Conservation (phyloP, 192 early-diverging fungal species). For the Backusella morwellensis region DNA sequence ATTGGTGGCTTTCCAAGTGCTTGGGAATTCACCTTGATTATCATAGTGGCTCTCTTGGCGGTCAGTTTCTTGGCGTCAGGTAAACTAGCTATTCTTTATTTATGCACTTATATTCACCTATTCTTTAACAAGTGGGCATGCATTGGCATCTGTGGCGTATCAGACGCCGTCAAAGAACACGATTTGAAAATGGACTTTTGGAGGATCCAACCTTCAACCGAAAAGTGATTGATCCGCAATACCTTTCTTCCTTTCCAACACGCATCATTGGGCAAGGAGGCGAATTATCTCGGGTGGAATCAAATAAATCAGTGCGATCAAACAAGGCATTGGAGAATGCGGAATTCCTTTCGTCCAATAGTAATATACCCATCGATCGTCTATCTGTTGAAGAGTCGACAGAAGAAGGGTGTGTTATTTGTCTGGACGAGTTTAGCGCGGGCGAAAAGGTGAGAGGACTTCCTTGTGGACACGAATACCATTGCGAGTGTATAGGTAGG, state of each 20-base stretch:
- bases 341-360: conserved; percentile 16
- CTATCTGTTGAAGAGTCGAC: background rate
- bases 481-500: conserved; percentile 59
- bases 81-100: conserved; percentile 16
- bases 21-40: conserved; percentile 51
- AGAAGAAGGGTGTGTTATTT: conserved; percentile 48
- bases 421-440: conserved; percentile 52
- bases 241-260: conserved; percentile 32
- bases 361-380: background rate
- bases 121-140: conserved; percentile 18
- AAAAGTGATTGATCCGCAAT: conserved; percentile 25
- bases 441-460: conserved; percentile 52
- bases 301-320: conserved; percentile 25
- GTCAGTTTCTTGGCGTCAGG: conserved; percentile 45
- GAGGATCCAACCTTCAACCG: background rate
- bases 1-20: conserved; percentile 33
- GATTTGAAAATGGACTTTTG: conserved; percentile 21
- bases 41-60: conserved; percentile 43
- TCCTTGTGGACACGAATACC: conserved; percentile 58
- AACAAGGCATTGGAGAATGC: conserved; percentile 33
- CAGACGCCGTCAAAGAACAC: conserved; percentile 19
- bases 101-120: background rate
- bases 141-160: conserved; percentile 38
- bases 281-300: conserved; percentile 9
- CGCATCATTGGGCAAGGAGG: conserved; percentile 39